A percentile compares a stretch with the other conserved stretches of the same genome.
Evolutionary conservation across 352 stramenopile genomes (phyloP).

Genomic region (Pythium aristosporum): DNA sequence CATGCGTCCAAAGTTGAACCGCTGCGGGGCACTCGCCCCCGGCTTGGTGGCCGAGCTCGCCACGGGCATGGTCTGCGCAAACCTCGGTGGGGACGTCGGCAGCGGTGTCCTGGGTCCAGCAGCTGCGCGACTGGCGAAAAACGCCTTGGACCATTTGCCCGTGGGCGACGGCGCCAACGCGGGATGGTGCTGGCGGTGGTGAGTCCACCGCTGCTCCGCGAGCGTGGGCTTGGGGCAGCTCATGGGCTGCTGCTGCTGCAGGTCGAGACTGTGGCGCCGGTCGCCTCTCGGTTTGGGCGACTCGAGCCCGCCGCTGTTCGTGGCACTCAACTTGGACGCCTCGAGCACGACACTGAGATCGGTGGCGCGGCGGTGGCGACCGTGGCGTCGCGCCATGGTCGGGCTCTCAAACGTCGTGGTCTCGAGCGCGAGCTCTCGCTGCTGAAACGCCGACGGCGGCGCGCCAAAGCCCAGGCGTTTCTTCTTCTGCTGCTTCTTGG

Average conservation of each 20-base stretch:
- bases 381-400: neutral
- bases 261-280: slow-evolving; percentile 15
- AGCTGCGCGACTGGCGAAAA: slow-evolving; percentile 17
- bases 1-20: slow-evolving; percentile 25
- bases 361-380: slow-evolving; percentile 6
- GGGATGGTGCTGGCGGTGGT: slow-evolving; percentile 3
- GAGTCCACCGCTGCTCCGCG: neutral
- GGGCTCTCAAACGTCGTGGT: slow-evolving; percentile 19
- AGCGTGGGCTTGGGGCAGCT: slow-evolving; percentile 27
- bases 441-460: neutral
- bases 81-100: neutral
- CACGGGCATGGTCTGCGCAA: slow-evolving; percentile 19
- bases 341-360: slow-evolving; percentile 12
- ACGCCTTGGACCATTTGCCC: slow-evolving; percentile 23
- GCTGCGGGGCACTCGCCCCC: neutral
- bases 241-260: slow-evolving; percentile 11
- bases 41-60: slow-evolving; percentile 15
- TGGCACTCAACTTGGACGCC: slow-evolving; percentile 5
- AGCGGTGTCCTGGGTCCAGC: neutral
- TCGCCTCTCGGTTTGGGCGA: neutral
- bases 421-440: slow-evolving; percentile 17
- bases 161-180: neutral
- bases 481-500: slow-evolving; percentile 16
- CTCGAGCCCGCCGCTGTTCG: neutral
- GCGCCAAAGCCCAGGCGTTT: too few species aligned